Evolutionary conservation across 164 flowering plant genomes (phyloP), one percentile per base, ranked within the genome.

Genomic region (Berberis vulgaris): DNA sequence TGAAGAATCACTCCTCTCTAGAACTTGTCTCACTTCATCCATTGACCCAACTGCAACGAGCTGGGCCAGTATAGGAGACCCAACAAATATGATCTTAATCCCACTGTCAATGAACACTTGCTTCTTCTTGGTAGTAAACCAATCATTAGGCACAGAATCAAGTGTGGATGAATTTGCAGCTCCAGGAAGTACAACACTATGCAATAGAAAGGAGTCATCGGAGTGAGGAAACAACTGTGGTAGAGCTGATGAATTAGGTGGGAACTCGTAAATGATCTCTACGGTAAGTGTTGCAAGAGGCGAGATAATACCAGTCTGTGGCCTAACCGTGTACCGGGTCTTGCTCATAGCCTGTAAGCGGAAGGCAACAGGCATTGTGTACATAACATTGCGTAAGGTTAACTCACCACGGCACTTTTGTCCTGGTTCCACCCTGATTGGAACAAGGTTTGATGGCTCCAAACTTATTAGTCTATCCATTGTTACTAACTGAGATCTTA

Each of bases 321-420:
- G 96, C 44, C 76, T 72, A n/a, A 83, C 61, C 0, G 69, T 62
- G 72, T 86, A 88, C 1, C 85, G 81, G 9, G 41, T 42, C 65
- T 73, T 80, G 80, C 82, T 79, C 59, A 78, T 52, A 2, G 91
- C 79, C 43, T 84, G 91, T 7, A 88, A 73, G 40, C 87, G 73
- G 62, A 83, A 88, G 0, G 91, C 96, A 1, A 86, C 91, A 0
- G 96, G 91, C 96, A 86, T 88, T n/a, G 91, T 88, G 81, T 82
- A 77, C 96, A 88, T 88, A 9, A 88, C 96, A 58, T 86, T 88
- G 3, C 85, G 81, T 6, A 88, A 67, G 9, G 82, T 84, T 52
- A 88, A 74, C 71, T 70, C 72, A 5, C 96, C 96, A 41, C 9
- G 72, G 56, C 89, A 86, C 50, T 69, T 76, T 58, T 80, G 81